Conservation (phyloP, 108 stramenopile genomes). For the Fragilariopsis cylindrus region DNA sequence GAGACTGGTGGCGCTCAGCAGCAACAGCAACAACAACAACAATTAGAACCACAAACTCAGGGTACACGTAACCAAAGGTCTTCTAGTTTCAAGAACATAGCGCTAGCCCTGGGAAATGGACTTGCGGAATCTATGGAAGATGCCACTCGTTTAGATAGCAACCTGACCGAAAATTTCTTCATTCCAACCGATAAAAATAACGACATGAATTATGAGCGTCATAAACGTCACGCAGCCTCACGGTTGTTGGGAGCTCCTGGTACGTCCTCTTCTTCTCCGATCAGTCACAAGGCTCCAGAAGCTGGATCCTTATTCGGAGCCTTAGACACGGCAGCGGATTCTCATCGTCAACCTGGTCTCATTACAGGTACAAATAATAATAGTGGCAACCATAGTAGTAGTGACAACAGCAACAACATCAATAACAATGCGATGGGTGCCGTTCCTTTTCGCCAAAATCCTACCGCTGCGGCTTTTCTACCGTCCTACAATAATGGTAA, state of each 20-base stretch:
- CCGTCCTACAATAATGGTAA: background rate
- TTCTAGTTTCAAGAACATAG: slow-evolving; percentile 73
- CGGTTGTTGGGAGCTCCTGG: slow-evolving; percentile 37
- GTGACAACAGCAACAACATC: background rate
- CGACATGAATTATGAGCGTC: slow-evolving; percentile 68
- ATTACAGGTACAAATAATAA: background rate
- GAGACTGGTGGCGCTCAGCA: background rate
- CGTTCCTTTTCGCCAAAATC: slow-evolving; percentile 9
- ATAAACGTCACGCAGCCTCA: slow-evolving; percentile 70
- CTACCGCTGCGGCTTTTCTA: slow-evolving; percentile 3
- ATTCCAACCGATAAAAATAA: slow-evolving; percentile 14
- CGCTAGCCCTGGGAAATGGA: slow-evolving; percentile 67
- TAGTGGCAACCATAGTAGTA: background rate
- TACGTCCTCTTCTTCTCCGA: background rate
- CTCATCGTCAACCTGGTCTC: background rate
- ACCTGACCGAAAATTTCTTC: slow-evolving; percentile 30
- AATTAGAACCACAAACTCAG: background rate
- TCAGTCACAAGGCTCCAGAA: slow-evolving; percentile 25
- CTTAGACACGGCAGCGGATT: slow-evolving; percentile 14
- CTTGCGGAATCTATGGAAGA: slow-evolving; percentile 86
- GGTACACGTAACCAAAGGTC: slow-evolving; percentile 18
- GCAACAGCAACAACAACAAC: too few relatives aligned
- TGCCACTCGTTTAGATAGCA: slow-evolving; percentile 42
- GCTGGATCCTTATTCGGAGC: slow-evolving; percentile 34
- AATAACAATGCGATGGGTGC: background rate